Percentiles rank a stretch among this genome's conserved stretches.
Evolutionary conservation across 768 basidiomycete genomes (phyloP).

Genomic region (Austroboletus festivus): DNA sequence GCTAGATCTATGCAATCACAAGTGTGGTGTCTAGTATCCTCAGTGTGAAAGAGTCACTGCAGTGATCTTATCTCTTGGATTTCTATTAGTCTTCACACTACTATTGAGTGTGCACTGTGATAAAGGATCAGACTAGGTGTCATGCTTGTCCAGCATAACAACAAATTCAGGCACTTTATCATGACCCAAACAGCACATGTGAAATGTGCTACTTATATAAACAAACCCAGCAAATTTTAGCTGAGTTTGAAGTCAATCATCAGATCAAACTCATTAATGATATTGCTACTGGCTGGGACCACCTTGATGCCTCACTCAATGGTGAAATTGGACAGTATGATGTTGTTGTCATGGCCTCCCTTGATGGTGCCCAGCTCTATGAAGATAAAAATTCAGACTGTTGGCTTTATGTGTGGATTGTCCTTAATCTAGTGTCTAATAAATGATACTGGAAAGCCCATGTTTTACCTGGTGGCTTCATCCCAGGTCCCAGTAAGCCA

Average conservation of each 20-base stretch:
- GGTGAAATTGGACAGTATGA: constrained; percentile 17
- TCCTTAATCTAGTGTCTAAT: constrained; percentile 16
- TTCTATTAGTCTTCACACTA: no score
- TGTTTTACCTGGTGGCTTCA: background rate
- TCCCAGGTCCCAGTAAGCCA: background rate
- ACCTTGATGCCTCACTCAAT: background rate
- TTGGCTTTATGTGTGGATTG: constrained; percentile 38
- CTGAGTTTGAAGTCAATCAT: background rate
- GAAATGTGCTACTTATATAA: constrained; percentile 12
- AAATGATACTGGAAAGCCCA: background rate
- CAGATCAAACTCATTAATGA: background rate
- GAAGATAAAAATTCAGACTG: constrained; percentile 5
- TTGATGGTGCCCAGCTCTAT: constrained; percentile 42
- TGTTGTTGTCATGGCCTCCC: constrained; percentile 34
- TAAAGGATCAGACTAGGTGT: no score
- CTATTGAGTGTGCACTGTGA: no score
- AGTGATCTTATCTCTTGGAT: no score
- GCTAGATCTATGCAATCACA: no score
- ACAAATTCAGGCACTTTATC: background rate
- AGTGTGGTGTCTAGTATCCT: no score
- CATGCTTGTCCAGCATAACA: no score
- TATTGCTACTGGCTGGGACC: constrained; percentile 11
- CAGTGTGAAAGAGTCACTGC: no score
- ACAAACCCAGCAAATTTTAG: background rate
- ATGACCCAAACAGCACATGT: background rate